A percentile compares a stretch with the other conserved stretches of the same genome.
These are phyloP conservation scores for Scytalidium lignicola DNA, from an alignment of 2,329 filamentous ascomycete species.

Conservation along the genomic window DNA sequence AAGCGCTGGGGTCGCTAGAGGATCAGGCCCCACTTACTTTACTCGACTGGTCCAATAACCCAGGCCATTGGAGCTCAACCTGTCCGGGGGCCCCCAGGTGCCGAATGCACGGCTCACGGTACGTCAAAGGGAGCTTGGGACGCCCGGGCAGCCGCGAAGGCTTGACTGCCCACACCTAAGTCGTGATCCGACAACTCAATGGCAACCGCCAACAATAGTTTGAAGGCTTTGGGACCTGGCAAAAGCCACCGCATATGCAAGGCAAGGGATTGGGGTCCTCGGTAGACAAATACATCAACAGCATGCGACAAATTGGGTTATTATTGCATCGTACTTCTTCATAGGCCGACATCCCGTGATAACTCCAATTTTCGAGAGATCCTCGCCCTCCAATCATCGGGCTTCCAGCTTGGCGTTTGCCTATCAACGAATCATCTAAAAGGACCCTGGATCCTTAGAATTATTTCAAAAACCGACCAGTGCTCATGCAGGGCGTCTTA, in stretches of 20 bases:
- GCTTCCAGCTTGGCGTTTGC: neutral
- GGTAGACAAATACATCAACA: neutral
- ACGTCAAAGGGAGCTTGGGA: neutral
- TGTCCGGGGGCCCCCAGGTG: neutral
- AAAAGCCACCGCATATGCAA: neutral
- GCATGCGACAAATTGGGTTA: neutral
- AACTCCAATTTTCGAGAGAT: neutral
- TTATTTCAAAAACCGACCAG: neutral
- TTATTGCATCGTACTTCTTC: neutral
- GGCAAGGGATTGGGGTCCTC: neutral
- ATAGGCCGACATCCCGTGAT: neutral
- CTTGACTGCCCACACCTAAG: neutral
- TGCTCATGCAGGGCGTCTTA: too few species aligned
- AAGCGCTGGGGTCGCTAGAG: neutral
- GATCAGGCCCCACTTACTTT: neutral
- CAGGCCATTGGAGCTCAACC: too few species aligned
- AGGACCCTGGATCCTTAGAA: neutral
- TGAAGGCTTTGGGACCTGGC: neutral
- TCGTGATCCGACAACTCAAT: neutral
- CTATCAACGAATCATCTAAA: neutral
- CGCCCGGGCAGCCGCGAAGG: neutral
- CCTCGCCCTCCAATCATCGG: neutral
- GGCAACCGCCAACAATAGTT: neutral
- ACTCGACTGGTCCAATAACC: too few species aligned
- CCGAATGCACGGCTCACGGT: neutral